Percentiles rank a stretch among this genome's conserved stretches.
phyloP scores from a whole-genome alignment of 2,329 filamentous ascomycete genomes.

The Colletotrichum sp. region DNA sequence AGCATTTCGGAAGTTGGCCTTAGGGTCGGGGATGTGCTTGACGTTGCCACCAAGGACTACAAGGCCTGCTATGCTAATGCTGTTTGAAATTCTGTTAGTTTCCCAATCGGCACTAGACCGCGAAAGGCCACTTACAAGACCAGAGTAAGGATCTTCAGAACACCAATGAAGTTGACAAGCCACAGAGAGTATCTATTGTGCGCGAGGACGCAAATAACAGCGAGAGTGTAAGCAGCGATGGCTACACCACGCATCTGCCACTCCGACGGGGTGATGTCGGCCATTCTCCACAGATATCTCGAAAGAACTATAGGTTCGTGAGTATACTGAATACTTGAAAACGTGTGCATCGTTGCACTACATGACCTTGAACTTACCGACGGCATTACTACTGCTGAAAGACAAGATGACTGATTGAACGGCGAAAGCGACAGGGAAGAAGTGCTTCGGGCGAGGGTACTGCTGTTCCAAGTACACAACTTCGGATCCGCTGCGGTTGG shows the following conservation, averaged over 20 bases:
- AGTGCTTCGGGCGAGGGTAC: slow-evolving; percentile 66
- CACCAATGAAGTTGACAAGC: slow-evolving; percentile 60
- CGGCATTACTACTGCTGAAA: slow-evolving; percentile 69
- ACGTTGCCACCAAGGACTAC: slow-evolving; percentile 58
- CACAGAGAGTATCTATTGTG: slow-evolving; percentile 64
- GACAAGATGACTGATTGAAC: slow-evolving; percentile 68
- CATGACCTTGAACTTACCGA: slow-evolving; percentile 38
- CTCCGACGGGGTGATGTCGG: slow-evolving; percentile 50
- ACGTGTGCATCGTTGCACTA: not conserved
- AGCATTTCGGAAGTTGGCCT: slow-evolving; percentile 38
- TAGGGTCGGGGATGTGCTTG: slow-evolving; percentile 33
- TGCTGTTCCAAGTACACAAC: slow-evolving; percentile 74
- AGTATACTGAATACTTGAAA: not conserved
- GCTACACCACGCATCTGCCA: slow-evolving; percentile 74
- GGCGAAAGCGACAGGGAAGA: slow-evolving; percentile 70
- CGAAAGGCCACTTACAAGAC: slow-evolving; percentile 46
- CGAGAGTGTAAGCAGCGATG: slow-evolving; percentile 66
- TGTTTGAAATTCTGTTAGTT: not conserved
- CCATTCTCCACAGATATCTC: slow-evolving; percentile 66
- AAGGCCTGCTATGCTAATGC: slow-evolving; percentile 62
- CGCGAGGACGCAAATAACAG: slow-evolving; percentile 56
- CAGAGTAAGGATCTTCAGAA: slow-evolving; percentile 65
- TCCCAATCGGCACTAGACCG: not conserved
- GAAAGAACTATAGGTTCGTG: slow-evolving; percentile 53
- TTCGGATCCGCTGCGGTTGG: slow-evolving; percentile 69